Percentiles rank a stretch among this genome's conserved stretches.
These are phyloP conservation scores for Acanthamoeba lenticulata DNA, from an alignment of 208 protist species.

Conservation along the genomic window DNA sequence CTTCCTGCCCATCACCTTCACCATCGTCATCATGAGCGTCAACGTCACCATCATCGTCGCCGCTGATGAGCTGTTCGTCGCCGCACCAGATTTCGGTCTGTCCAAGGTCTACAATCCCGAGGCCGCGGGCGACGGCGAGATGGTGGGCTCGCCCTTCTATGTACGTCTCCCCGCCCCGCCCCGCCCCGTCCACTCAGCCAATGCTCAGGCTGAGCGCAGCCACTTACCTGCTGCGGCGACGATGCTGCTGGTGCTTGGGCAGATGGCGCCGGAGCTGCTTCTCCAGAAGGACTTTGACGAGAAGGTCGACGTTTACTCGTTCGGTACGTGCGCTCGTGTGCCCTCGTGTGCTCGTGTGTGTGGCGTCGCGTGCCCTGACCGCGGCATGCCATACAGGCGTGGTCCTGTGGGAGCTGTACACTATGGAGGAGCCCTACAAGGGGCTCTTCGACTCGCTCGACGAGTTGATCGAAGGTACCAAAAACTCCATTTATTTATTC, in stretches of 20 bases:
- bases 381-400: neutral
- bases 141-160: slow-evolving; percentile 60
- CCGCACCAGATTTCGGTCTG: slow-evolving; percentile 38
- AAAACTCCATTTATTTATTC: neutral
- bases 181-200: neutral
- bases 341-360: neutral
- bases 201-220: neutral
- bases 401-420: slow-evolving; percentile 62
- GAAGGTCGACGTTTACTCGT: slow-evolving; percentile 55
- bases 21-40: neutral
- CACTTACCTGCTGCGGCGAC: too few species aligned
- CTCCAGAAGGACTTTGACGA: slow-evolving; percentile 55
- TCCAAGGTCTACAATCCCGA: slow-evolving; percentile 39
- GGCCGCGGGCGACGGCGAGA: neutral
- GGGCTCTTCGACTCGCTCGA: slow-evolving; percentile 25
- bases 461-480: slow-evolving; percentile 24
- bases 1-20: neutral
- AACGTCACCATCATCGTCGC: too few species aligned
- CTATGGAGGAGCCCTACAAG: slow-evolving; percentile 17
- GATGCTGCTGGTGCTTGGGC: too few species aligned
- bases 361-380: neutral
- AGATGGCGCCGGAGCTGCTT: slow-evolving; percentile 60
- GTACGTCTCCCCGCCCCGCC: neutral
- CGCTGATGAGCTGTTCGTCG: neutral
- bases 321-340: neutral